Base-by-base conservation (phyloP, 768 basidiomycete species). In the Auricularia cornea region DNA sequence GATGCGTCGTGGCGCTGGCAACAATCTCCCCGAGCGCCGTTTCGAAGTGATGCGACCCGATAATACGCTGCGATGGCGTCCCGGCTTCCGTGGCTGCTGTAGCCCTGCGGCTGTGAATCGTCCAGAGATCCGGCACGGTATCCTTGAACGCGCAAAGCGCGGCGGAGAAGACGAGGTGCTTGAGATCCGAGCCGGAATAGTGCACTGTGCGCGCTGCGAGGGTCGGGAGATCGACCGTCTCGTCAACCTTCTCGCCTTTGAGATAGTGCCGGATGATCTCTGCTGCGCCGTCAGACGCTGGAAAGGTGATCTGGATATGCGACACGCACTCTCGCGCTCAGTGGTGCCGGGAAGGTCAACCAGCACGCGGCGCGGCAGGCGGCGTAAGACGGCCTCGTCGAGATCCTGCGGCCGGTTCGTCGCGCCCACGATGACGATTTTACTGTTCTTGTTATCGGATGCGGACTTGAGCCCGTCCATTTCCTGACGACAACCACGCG, bases 381-480 rank as follows among this genome's bases (percentile, higher is more conserved):
- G 69, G 54, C 75, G 63, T 3, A 76, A 67, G 12, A 76, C 70
- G 20, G 75, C 75, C 54, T 76, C 75, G 62, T 60, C 60, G 12
- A 60, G 40, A 38, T 60, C 60, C 12, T 69, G 70, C 16, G 69
- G 70, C 60, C 75, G 62, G 64, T 76, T 76, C 8, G 75, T 75
- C 4, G 74, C 74, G 12, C 74, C 75, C 12, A 76, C 68, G 12
- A 76, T 68, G 14, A 74, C 66, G 5, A 76, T 59, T 32, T 70
- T 61, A 35, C 69, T 67, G 30, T 73, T 70, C 61, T 67, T 68
- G 65, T 76, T 76, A 33, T 68, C 63, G 3, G 57, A 63, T 12
- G 32, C 28, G 29, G 31, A 29, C 26, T 60, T 33, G 16, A 76
- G 61, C 23, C 75, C 75, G 59, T 76, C 75, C 74, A 76, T 75